Evolutionary conservation across 2,329 filamentous ascomycete species (phyloP).

Genomic region (Cadophora malorum): DNA sequence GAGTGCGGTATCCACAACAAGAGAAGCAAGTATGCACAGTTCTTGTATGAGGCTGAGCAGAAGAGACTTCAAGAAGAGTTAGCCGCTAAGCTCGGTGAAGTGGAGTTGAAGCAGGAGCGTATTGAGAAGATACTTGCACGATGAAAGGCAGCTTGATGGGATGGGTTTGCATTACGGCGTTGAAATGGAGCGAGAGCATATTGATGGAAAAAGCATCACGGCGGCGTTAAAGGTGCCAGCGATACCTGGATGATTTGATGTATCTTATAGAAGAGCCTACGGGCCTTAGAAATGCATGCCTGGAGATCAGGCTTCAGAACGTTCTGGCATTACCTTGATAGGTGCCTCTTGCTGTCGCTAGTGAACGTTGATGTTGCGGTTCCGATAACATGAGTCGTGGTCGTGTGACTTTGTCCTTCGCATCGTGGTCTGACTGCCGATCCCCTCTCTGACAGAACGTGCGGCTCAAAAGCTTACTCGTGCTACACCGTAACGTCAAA

Average conservation of each 20-base stretch:
- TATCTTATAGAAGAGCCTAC: neutral
- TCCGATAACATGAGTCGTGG: neutral
- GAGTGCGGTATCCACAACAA: constrained; percentile 99
- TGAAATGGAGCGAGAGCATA: neutral
- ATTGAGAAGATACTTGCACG: constrained; percentile 27
- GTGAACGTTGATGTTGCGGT: neutral
- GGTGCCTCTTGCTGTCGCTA: neutral
- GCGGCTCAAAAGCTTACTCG: constrained; percentile 17
- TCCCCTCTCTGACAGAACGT: constrained; percentile 4
- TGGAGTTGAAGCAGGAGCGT: constrained; percentile 34
- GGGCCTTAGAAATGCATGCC: neutral
- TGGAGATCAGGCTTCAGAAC: neutral
- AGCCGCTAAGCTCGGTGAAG: constrained; percentile 36
- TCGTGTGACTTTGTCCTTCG: neutral
- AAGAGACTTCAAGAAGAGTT: constrained; percentile 44
- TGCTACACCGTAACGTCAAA: neutral
- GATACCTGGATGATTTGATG: constrained; percentile 12
- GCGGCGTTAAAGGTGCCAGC: constrained; percentile 17
- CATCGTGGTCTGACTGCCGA: neutral
- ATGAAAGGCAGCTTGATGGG: constrained; percentile 6
- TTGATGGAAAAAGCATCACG: constrained; percentile 7
- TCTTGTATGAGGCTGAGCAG: constrained; percentile 48
- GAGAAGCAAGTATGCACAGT: constrained; percentile 90
- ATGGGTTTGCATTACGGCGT: constrained; percentile 20
- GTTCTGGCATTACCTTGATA: neutral